Base-by-base conservation (phyloP, 2,329 filamentous ascomycete genomes). In the Shiraia bambusicola region DNA sequence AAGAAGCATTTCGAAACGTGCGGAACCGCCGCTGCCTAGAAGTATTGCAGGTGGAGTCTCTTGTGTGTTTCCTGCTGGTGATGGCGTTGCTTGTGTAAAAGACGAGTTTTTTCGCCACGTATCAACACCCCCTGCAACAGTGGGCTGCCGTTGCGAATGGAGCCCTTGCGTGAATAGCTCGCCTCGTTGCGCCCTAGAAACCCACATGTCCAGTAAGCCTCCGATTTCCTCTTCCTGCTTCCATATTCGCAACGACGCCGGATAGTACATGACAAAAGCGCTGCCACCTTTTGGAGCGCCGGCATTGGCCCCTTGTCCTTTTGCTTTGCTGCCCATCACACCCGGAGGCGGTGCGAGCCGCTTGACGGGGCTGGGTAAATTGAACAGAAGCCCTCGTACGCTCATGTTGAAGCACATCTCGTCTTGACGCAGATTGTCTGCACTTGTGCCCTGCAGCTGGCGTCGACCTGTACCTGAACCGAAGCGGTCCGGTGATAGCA, bases 371-470 rank as follows among this genome's bases (percentile, higher is more conserved):
- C 81, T 81, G 2, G 93, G 93, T 2, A 98, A 77, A 8, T 83
- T 84, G 64, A 95, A 95, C 0, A 96, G 70, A 35, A 97, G 71
- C 1, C 93, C 93, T 10, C 91, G 82, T 0, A 95, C 88, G 4
- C 90, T 90, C 13, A 92, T 84, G 52, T 98, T 88, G 52, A 96
- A 97, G 16, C 87, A 84, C 63, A 98, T 91, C 62, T 98, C 93
- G 50, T 96, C 90, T 67, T 97, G 92, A 6, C 91, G 84, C 8
- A 97, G 72, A 11, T 84, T 77, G 47, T 96, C 92, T 38, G 65
- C 84, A 76, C 65, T 73, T 49, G 63, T 71, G 69, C 75, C 59
- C 72, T 78, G 52, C 54, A 70, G 69, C 62, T 62, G 69, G 16
- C 77, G 73, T 5, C 72, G 72, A 6, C 72, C 69, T 15, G 71